Evolutionary conservation across 176 grass and related monocot genomes (phyloP).

Genomic region (Oryza glumipatula): DNA sequence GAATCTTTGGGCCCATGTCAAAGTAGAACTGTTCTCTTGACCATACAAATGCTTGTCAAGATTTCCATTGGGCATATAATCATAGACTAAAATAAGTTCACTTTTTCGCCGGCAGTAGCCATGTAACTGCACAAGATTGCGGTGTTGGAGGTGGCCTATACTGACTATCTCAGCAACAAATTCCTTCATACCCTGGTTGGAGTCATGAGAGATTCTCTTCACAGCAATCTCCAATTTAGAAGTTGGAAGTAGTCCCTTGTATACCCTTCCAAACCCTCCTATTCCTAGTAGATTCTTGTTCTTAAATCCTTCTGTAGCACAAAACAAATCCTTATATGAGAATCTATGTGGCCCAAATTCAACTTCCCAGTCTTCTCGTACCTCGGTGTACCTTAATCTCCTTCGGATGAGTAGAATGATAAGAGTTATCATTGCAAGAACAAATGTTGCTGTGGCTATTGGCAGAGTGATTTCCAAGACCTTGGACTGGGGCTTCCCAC

Average conservation of each 20-base stretch:
- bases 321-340: not conserved
- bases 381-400: not conserved
- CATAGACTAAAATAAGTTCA: conserved; percentile 31
- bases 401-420: not conserved
- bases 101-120: not conserved
- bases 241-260: not conserved
- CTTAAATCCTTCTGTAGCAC: not conserved
- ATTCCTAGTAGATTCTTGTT: not conserved
- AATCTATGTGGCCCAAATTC: conserved; percentile 15
- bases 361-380: conserved; percentile 33
- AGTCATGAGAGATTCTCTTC: not conserved
- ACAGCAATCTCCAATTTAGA: not conserved
- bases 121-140: conserved; percentile 23
- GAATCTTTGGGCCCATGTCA: conserved; percentile 32
- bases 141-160: not conserved
- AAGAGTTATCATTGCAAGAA: not conserved
- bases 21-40: not conserved
- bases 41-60: conserved; percentile 10
- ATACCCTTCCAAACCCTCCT: not conserved
- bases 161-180: not conserved
- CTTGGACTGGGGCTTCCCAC: not conserved
- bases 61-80: conserved; percentile 17
- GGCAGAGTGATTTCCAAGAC: not conserved
- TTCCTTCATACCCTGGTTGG: conserved; percentile 2
- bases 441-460: not conserved